These are phyloP conservation scores for Zymoseptoria passerinii DNA, from an alignment of 2,329 filamentous ascomycete species.

Conservation along the genomic window DNA sequence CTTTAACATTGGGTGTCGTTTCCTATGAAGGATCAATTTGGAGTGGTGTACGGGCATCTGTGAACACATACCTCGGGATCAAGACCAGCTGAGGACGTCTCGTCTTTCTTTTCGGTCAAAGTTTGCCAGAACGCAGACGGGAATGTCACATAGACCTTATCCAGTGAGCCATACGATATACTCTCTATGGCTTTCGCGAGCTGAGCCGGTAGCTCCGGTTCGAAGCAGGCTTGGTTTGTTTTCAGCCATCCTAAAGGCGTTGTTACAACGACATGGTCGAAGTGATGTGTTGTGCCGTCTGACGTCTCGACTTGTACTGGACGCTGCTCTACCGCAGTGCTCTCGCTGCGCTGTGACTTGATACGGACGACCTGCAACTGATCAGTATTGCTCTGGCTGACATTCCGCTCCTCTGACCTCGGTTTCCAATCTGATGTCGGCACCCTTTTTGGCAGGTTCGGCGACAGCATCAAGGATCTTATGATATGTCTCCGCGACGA, in stretches of 20 bases:
- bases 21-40: background rate
- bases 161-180: conserved; percentile 62
- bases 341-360: background rate
- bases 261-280: conserved; percentile 63
- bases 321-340: background rate
- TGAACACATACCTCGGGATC: background rate
- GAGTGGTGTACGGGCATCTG: background rate
- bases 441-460: conserved; percentile 47
- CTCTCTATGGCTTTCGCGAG: conserved; percentile 54
- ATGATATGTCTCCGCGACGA: conserved; percentile 53
- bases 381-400: background rate
- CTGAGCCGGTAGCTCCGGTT: conserved; percentile 51
- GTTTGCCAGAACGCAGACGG: conserved; percentile 62
- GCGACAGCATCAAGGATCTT: conserved; percentile 53
- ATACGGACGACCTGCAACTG: background rate
- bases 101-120: background rate
- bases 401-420: conserved; percentile 23
- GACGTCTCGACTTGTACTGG: conserved; percentile 36
- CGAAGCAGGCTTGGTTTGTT: conserved; percentile 48
- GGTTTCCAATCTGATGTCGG: conserved; percentile 45
- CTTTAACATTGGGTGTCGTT: conserved; percentile 31
- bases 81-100: background rate
- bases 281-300: conserved; percentile 41
- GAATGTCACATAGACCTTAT: conserved; percentile 62
- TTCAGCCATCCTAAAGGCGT: conserved; percentile 62